A percentile compares a stretch with the other conserved stretches of the same genome.
These are phyloP conservation scores for Magnusiomyces ingens DNA, from an alignment of 1,139 yeast species.

Conservation along the genomic window DNA sequence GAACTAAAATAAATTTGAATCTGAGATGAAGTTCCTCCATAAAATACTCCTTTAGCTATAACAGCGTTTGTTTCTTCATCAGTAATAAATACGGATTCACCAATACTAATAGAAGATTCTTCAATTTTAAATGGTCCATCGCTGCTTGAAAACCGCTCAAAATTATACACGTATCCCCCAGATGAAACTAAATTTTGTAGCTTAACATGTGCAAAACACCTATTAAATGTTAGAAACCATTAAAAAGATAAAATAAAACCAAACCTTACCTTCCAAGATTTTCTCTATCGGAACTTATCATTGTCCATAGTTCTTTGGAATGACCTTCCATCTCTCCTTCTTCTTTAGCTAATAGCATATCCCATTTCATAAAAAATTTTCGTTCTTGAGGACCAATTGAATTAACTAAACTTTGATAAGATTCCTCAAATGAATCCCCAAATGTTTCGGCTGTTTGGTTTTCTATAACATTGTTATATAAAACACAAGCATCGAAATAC, in stretches of 20 bases:
- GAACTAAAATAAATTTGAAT: not conserved
- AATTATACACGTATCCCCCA: slow-evolving; percentile 16
- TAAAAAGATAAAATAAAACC: no score
- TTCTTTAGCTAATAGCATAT: slow-evolving; percentile 62
- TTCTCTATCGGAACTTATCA: slow-evolving; percentile 58
- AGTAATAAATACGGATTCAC: slow-evolving; percentile 53
- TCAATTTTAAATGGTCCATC: slow-evolving; percentile 16
- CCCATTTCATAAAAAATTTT: slow-evolving; percentile 67
- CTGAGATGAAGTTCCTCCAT: not conserved
- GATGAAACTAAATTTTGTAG: not conserved
- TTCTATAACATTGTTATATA: slow-evolving; percentile 45
- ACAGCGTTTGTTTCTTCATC: slow-evolving; percentile 70
- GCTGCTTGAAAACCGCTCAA: slow-evolving; percentile 12
- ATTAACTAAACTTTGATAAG: not conserved
- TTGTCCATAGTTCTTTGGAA: slow-evolving; percentile 63
- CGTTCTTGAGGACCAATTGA: not conserved
- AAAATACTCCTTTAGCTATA: not conserved
- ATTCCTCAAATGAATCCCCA: not conserved
- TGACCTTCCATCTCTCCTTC: slow-evolving; percentile 51
- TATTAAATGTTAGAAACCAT: no score
- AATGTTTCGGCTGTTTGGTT: not conserved
- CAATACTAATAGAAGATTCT: slow-evolving; percentile 24
- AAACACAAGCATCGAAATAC: slow-evolving; percentile 58
- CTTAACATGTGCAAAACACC: slow-evolving; percentile 39
- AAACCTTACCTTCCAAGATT: slow-evolving; percentile 38